phyloP scores from a whole-genome alignment of 345 rosid species.

The Populus simonii region DNA sequence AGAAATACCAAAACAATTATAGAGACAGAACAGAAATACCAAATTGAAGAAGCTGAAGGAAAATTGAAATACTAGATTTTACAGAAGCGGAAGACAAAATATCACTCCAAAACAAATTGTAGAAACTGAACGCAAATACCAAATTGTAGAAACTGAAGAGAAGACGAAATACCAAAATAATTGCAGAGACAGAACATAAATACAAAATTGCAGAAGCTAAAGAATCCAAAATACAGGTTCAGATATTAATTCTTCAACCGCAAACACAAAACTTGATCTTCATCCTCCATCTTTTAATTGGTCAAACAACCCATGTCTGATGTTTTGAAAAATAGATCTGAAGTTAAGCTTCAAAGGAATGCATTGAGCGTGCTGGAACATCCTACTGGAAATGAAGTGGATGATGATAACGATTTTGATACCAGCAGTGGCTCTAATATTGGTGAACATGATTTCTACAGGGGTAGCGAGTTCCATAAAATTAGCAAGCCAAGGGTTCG shows the following conservation, averaged over 20 bases:
- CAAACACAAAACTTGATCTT: not conserved
- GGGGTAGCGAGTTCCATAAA: constrained; percentile 42
- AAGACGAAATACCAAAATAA: no score
- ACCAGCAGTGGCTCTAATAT: constrained; percentile 56
- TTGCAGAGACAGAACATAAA: no score
- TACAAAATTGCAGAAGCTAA: no score
- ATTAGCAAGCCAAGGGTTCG: constrained; percentile 49
- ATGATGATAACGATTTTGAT: constrained; percentile 47
- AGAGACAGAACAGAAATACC: no score
- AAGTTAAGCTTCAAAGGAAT: constrained; percentile 75
- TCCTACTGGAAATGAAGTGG: constrained; percentile 69
- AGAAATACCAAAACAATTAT: no score
- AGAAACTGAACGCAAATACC: no score
- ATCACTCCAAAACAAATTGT: not conserved
- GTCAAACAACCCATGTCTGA: not conserved
- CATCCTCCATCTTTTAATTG: not conserved
- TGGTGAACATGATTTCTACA: constrained; percentile 45
- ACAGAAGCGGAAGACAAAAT: no score
- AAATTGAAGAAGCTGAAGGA: no score
- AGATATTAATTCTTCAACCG: not conserved
- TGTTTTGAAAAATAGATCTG: constrained; percentile 67
- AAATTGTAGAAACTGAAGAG: no score
- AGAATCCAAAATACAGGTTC: not conserved
- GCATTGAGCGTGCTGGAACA: constrained; percentile 71
- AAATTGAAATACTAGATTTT: no score